These are phyloP conservation scores for Lachancea quebecensis DNA, from an alignment of 805 yeast species.

Conservation along the genomic window DNA sequence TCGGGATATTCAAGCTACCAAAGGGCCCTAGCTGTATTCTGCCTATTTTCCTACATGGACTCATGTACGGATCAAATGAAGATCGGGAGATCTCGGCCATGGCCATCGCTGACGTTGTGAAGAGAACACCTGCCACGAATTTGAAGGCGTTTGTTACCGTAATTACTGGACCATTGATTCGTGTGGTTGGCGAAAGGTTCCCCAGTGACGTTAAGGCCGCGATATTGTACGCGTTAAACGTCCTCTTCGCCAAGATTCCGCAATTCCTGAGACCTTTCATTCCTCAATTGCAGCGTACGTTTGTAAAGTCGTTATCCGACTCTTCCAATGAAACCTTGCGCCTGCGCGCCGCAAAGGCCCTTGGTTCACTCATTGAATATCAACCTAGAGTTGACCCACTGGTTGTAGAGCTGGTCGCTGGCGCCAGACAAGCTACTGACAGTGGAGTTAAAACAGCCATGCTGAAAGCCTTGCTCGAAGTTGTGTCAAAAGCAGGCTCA, in stretches of 20 bases:
- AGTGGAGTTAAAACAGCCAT: constrained; percentile 76
- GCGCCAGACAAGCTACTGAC: constrained; percentile 60
- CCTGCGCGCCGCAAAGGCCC: constrained; percentile 78
- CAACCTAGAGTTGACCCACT: constrained; percentile 94
- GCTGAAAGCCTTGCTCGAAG: constrained; percentile 77
- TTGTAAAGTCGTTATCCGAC: constrained; percentile 85
- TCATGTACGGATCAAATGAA: constrained; percentile 84
- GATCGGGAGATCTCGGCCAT: constrained; percentile 82
- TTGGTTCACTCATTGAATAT: constrained; percentile 79
- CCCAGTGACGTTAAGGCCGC: constrained; percentile 89
- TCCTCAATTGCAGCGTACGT: constrained; percentile 96
- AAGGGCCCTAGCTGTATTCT: constrained; percentile 82
- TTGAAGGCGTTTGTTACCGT: constrained; percentile 85
- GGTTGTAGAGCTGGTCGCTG: constrained; percentile 72
- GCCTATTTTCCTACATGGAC: constrained; percentile 89
- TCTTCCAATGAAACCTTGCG: constrained; percentile 65
- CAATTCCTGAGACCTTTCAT: constrained; percentile 88
- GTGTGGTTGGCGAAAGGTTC: constrained; percentile 96
- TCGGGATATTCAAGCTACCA: constrained; percentile 66
- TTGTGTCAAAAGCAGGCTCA: constrained; percentile 69
- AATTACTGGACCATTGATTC: constrained; percentile 94
- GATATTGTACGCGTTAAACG: constrained; percentile 78
- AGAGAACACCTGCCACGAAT: constrained; percentile 74
- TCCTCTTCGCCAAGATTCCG: constrained; percentile 75
- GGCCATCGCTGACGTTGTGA: constrained; percentile 82